Base-by-base conservation (phyloP, 257 asterid genomes). In the Solanum raphanifolium region DNA sequence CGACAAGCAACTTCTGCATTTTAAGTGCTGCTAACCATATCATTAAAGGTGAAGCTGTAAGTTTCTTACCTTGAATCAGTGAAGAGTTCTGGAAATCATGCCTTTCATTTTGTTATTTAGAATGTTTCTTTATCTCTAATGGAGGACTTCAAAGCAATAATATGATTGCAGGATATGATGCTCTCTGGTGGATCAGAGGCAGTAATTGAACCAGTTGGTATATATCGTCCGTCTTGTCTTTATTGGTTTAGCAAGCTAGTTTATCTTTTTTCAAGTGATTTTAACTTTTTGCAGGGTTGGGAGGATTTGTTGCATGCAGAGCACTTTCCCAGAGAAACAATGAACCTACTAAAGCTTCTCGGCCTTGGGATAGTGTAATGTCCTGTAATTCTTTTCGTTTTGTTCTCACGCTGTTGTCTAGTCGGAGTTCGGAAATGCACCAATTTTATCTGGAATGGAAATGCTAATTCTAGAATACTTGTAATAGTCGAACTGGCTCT, bases 101-200 rank as follows among this genome's bases (percentile, higher is more conserved):
- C 5, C 2, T 75, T 21, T 75, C 60, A 4, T 79, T 79, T 7
- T 41, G 65, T 79, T 25, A 46, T 7, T 43, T 46, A 41, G 15
- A 46, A 27, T 16, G 27, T 48, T 79, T 20, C 9, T 0, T 43
- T 43, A 16, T 79, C n/a, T 38, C 7, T n/a, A 25, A 41, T 29
- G 16, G 66, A 79, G 85, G 27, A 79, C 5, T 29, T 15, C 66
- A 32, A 41, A 27, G 27, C 39, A 27, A 27, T 43, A 43, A 16
- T 60, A 13, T 43, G 66, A 10, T 66, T 87, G 86, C 73, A 87
- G 89, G 97, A 94, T 91, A 21, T 94, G 88, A 93, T 94, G 96
- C 43, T 94, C 68, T 94, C 92, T 68, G 97, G 97, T 91, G 97
- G 96, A 83, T 91, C 95, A 48, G 97, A 94, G 89, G 95, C 97